Percentiles rank a stretch among this genome's conserved stretches.
phyloP scores from a whole-genome alignment of 495 filamentous ascomycete species.

The Podospora tetraspora region DNA sequence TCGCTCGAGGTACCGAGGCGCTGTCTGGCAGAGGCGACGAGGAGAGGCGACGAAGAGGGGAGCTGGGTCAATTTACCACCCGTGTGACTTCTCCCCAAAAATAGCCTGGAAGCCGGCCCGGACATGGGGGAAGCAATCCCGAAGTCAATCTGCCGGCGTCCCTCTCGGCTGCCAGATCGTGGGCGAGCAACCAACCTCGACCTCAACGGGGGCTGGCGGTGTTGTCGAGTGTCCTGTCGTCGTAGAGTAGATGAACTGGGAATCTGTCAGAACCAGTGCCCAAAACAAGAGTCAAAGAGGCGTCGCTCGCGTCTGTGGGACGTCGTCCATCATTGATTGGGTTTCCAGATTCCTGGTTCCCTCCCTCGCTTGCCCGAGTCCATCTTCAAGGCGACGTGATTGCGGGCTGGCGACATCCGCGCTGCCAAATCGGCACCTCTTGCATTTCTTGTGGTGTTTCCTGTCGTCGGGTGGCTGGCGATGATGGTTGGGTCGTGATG shows the following conservation, averaged over 20 bases:
- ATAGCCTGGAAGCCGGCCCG: constrained; percentile 3
- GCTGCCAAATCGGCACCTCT: neutral
- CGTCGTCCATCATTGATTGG: neutral
- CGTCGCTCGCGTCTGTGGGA: neutral
- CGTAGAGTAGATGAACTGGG: neutral
- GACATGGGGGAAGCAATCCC: constrained; percentile 1
- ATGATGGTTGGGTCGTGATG: neutral
- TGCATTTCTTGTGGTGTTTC: neutral
- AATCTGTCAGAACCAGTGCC: neutral
- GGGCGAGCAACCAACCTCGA: neutral
- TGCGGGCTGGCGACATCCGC: neutral
- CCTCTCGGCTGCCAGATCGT: neutral
- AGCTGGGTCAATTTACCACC: neutral
- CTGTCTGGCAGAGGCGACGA: neutral
- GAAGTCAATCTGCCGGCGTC: constrained; percentile 1
- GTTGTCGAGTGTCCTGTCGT: neutral
- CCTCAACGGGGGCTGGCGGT: neutral
- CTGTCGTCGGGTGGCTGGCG: neutral
- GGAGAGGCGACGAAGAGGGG: neutral
- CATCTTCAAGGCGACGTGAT: neutral
- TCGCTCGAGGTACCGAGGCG: neutral
- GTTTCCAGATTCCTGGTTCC: constrained; percentile 10
- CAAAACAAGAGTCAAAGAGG: neutral
- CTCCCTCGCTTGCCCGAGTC: constrained; percentile 3
- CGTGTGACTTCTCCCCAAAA: constrained; percentile 3